Conservation (phyloP, 176 grass and related monocot genomes). For the Musa itinerans region DNA sequence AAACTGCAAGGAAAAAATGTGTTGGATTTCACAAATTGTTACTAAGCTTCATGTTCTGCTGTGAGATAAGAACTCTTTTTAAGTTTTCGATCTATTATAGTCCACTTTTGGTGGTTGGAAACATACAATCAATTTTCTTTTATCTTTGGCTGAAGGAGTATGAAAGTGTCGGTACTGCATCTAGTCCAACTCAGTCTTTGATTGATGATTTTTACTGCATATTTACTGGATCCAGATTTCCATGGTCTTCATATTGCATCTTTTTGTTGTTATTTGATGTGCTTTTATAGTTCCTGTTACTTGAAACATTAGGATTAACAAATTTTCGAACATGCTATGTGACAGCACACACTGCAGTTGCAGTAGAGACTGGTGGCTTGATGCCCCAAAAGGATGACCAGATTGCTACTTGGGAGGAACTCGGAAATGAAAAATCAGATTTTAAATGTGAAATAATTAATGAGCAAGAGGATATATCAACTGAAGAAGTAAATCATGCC, state of each 20-base stretch:
- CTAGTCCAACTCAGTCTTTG: constrained; percentile 39
- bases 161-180: constrained; percentile 71
- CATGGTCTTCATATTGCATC: background rate
- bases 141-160: constrained; percentile 64
- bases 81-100: background rate
- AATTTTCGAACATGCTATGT: background rate
- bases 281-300: background rate
- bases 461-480: constrained; percentile 2
- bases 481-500: constrained; percentile 19
- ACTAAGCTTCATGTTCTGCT: no score
- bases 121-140: constrained; percentile 27
- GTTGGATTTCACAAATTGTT: no score
- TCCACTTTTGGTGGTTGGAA: constrained; percentile 3
- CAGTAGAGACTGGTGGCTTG: background rate
- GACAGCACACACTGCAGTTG: background rate
- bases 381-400: background rate
- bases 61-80: no score
- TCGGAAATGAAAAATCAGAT: constrained; percentile 1
- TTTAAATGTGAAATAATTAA: background rate
- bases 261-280: background rate
- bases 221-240: background rate
- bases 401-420: background rate
- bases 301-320: background rate
- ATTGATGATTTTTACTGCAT: background rate
- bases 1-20: no score